Evolutionary conservation across 148 eudicot species (phyloP), one percentile per base, ranked within the genome.

Genomic region (Nyssa sinensis): DNA sequence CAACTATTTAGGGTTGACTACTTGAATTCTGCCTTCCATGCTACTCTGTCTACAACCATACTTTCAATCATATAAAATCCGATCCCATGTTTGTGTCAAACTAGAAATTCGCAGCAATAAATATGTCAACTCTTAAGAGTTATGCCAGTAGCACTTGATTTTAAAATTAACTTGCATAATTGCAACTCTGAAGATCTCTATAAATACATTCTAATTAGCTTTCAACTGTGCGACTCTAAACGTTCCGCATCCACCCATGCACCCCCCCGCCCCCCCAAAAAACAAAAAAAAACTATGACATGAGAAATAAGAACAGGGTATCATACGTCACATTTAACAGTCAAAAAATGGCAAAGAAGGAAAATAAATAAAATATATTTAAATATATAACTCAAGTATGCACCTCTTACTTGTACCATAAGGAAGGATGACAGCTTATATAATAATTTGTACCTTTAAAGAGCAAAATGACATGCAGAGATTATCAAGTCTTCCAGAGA

Each of bases 401-500:
- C 57, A 67, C 29, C 35, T 39, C 66, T 41, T 59, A 41, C 41
- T 58, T 29, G 74, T 47, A 61, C 23, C 51, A 3, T 30, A 71
- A 64, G 57, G 63, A 58, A 41, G 31, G 32, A 62, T 2, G 57
- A 7, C n/a, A n/a, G 37, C 1, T 31, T 4, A 7, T 14, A 59
- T 24, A 31, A 70, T 23, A 70, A 71, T 71, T 55, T 76, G 35
- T 69, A 95, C 99, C 90, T 90, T 84, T 58, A 95, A 82, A 69
- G 99, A 90, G 86, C 99, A 95, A 79, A 86, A 95, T 39, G 99
- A 90, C 91, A 88, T 90, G 89, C 97, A 95, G 61, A 95, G 89
- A 76, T 95, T 95, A 80, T 95, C 99, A 68, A 95, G 96, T 85
- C 99, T 91, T 82, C 99, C 99, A 7, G 99, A 95, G 84, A 89